Conservation (phyloP, 495 filamentous ascomycete species). For the Chaetomium tenue region DNA sequence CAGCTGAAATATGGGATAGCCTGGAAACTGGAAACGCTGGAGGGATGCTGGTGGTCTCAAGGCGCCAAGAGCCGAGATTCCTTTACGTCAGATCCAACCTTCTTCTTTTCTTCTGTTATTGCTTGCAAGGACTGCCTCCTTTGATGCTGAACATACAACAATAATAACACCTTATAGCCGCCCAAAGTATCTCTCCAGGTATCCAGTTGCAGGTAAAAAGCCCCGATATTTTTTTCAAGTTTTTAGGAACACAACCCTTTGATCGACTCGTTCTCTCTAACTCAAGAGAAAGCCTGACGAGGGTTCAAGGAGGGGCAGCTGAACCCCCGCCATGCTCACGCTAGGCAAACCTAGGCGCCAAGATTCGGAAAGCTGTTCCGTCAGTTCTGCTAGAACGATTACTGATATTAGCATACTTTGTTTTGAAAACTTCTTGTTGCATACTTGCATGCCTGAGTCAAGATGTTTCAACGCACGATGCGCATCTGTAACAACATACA, state of each 20-base stretch:
- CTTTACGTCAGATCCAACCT: slow-evolving; percentile 10
- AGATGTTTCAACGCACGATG: too few relatives aligned
- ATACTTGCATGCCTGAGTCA: too few relatives aligned
- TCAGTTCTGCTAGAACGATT: neutral
- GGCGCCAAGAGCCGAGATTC: slow-evolving; percentile 7
- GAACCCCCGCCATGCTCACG: slow-evolving; percentile 12
- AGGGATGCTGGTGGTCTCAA: neutral
- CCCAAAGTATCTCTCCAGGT: too few relatives aligned
- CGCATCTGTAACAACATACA: too few relatives aligned
- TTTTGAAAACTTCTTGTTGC: too few relatives aligned
- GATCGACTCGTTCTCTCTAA: neutral
- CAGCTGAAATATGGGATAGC: neutral
- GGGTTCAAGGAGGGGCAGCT: slow-evolving; percentile 11
- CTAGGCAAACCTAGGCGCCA: neutral
- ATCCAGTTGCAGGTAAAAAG: neutral
- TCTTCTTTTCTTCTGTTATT: neutral
- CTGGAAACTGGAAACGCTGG: slow-evolving; percentile 2
- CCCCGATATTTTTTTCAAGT: neutral
- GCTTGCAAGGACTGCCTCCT: too few relatives aligned
- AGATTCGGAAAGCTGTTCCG: neutral
- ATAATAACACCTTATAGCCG: too few relatives aligned
- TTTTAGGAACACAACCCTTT: too few relatives aligned
- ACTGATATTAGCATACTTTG: neutral
- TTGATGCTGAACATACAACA: too few relatives aligned
- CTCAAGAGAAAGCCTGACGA: neutral